phyloP scores from a whole-genome alignment of 495 filamentous ascomycete species.

The Recurvomyces mirabilis region DNA sequence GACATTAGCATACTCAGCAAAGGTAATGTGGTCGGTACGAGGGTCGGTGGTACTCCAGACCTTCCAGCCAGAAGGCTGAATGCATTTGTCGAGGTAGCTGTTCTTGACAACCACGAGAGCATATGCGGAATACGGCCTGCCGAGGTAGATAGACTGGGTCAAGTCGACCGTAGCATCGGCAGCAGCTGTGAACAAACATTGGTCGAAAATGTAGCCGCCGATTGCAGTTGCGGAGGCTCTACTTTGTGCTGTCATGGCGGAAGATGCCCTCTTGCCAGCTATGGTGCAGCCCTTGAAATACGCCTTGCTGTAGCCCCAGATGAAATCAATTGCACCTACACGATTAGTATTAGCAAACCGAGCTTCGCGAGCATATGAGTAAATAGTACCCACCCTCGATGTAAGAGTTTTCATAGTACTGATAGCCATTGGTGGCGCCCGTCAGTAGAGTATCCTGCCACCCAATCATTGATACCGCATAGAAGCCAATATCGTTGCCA shows the following conservation, averaged over 20 bases:
- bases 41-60: constrained; percentile 17
- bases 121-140: constrained; percentile 13
- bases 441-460: constrained; percentile 22
- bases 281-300: constrained; percentile 22
- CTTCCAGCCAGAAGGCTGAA: constrained; percentile 18
- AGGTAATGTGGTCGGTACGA: constrained; percentile 14
- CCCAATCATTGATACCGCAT: constrained; percentile 12
- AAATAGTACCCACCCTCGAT: no score
- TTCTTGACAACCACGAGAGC: constrained; percentile 19
- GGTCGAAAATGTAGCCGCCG: constrained; percentile 20
- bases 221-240: constrained; percentile 13
- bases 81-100: constrained; percentile 7
- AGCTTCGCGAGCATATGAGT: no score
- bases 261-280: constrained; percentile 11
- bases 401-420: constrained; percentile 18
- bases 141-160: constrained; percentile 14
- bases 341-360: no score
- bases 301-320: constrained; percentile 20
- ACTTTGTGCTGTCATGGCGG: constrained; percentile 18
- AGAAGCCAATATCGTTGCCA: constrained; percentile 16
- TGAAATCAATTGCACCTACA: constrained; percentile 21
- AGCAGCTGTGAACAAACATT: constrained; percentile 19
- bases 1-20: constrained; percentile 16
- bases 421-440: constrained; percentile 14
- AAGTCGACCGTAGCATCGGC: constrained; percentile 16